Base-by-base conservation (phyloP, 1,284 basidiomycete species). In the Trichosporon asahii region DNA sequence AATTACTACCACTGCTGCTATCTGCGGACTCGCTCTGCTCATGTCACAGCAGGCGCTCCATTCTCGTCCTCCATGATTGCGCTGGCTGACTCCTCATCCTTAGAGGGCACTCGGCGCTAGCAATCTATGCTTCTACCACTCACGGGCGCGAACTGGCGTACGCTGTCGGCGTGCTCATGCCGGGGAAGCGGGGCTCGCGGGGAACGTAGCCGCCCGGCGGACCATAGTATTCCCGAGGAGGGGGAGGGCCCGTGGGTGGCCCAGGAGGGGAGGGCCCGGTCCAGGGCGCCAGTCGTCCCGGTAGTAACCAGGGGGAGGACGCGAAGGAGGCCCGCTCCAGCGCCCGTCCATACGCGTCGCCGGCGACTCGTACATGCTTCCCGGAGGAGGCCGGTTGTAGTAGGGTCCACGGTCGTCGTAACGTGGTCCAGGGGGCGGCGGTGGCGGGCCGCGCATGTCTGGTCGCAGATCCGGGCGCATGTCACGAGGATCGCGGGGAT, bases 251-350 rank as follows among this genome's bases (percentile, higher is more conserved):
- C 3, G 11, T 31, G 18, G 55, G 55, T 11, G 55, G 55, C 12
- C 33, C 40, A n/a, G 63, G 63, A n/a, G 31, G 33, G 63, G 63
- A 35, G 63, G 63, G 18, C 63, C 63, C 4, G 29, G 33, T 8
- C 63, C 64, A 9, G 44, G 64, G 18, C 55, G 35, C 66, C 66
- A 67, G 21, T 40, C 66, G 9, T 68, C 61, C 37, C 44, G 57
- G 60, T 64, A 64, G 46, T 68, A 64, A 9, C 61, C 46, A 23
- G 29, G 27, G 3, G 67, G 67, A 5, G 61, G 64, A 46, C 64
- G 21, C 18, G 44, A 11, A 25, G 44, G 65, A 25, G 29, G 29
- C 18, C 65, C 65, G 46, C 27, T 49, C 25, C 65, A 49, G 27
- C 46, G 46, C 27, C 29, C 46, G 18, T 25, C 40, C 46, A 27